Conservation (phyloP, 108 stramenopile species). For the Seminavis robusta region DNA sequence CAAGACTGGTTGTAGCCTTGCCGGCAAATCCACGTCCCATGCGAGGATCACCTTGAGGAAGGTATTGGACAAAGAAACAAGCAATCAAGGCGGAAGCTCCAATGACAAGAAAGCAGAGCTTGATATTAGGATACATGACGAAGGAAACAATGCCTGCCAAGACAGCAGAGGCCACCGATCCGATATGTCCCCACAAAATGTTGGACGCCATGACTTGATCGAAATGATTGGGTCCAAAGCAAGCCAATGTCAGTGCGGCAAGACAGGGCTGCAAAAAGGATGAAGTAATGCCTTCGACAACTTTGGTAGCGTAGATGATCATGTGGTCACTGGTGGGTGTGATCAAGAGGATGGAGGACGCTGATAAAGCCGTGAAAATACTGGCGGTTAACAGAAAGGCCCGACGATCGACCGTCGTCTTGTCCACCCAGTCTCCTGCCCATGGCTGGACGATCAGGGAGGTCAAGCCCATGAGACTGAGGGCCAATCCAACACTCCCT, state of each 20-base stretch:
- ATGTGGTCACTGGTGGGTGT: slow-evolving; percentile 32
- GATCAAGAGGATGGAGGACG: slow-evolving; percentile 57
- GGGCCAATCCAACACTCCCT: slow-evolving; percentile 57
- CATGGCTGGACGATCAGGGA: slow-evolving; percentile 54
- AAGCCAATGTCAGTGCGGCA: slow-evolving; percentile 59
- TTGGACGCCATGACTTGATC: slow-evolving; percentile 67
- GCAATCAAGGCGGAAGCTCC: slow-evolving; percentile 56
- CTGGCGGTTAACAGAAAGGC: slow-evolving; percentile 45
- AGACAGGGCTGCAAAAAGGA: slow-evolving; percentile 71
- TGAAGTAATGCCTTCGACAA: slow-evolving; percentile 59
- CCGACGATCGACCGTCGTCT: slow-evolving; percentile 57
- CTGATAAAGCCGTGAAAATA: slow-evolving; percentile 52
- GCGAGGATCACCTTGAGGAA: slow-evolving; percentile 64
- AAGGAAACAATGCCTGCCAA: slow-evolving; percentile 50
- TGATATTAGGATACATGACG: slow-evolving; percentile 53
- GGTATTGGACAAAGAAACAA: slow-evolving; percentile 36
- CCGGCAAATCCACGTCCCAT: slow-evolving; percentile 55
- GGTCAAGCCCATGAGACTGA: slow-evolving; percentile 62
- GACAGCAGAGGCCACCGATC: slow-evolving; percentile 46
- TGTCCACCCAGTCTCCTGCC: slow-evolving; percentile 67
- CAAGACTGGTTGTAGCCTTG: slow-evolving; percentile 9
- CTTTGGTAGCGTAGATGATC: slow-evolving; percentile 51
- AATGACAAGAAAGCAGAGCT: slow-evolving; percentile 72
- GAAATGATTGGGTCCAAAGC: slow-evolving; percentile 59
- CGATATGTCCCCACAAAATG: slow-evolving; percentile 65